Conservation (phyloP, 192 early-diverging fungal species). For the Martensiomyces pterosporus region DNA sequence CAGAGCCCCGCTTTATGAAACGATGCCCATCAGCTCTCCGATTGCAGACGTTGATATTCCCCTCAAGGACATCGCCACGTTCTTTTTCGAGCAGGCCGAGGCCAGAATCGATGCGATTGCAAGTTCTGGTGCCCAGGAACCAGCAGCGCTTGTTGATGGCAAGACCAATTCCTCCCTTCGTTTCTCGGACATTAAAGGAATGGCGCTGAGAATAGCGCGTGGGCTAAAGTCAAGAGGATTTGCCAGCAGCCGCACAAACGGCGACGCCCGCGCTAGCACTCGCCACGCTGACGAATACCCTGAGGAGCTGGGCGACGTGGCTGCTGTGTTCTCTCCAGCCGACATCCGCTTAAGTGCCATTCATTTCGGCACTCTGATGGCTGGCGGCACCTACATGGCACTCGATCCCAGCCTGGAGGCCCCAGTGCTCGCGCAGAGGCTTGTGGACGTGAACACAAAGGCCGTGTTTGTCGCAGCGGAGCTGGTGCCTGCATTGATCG, state of each 20-base stretch:
- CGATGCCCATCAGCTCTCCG: constrained; percentile 35
- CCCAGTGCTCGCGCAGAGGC: constrained; percentile 2
- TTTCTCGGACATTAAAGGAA: constrained; percentile 20
- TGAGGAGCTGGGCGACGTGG: neutral
- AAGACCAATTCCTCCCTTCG: constrained; percentile 3
- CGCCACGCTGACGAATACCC: too few species aligned
- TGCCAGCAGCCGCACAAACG: neutral
- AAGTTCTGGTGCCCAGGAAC: neutral
- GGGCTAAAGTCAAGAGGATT: constrained; percentile 6
- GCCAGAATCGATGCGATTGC: constrained; percentile 1
- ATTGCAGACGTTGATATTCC: constrained; percentile 21
- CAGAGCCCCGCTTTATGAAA: neutral
- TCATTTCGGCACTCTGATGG: constrained; percentile 29
- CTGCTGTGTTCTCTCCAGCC: constrained; percentile 10
- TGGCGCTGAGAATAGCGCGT: constrained; percentile 14
- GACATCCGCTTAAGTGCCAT: constrained; percentile 17
- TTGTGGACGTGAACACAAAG: constrained; percentile 2
- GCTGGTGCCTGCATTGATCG: constrained; percentile 11
- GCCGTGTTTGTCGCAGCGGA: constrained; percentile 21
- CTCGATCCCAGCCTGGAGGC: constrained; percentile 7
- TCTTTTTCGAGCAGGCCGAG: constrained; percentile 26
- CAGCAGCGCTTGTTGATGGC: constrained; percentile 12
- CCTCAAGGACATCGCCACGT: constrained; percentile 19
- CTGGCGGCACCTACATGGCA: constrained; percentile 20
- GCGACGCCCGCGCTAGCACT: neutral